Evolutionary conservation across 306 rosid species (phyloP), one percentile per base, ranked within the genome.

Genomic region (Delonix regia): DNA sequence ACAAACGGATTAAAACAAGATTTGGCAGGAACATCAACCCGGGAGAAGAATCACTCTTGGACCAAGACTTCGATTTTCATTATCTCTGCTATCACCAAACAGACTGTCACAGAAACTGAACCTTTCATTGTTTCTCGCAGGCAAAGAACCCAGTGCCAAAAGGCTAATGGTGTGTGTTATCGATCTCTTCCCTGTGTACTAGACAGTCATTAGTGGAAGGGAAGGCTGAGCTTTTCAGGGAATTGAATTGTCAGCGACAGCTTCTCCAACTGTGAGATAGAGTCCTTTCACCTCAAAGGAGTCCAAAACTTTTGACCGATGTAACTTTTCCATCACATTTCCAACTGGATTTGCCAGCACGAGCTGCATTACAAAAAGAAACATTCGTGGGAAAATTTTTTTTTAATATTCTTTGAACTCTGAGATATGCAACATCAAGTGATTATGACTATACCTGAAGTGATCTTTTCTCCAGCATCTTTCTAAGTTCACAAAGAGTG

Each of bases 321-420:
- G 85, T 33, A 89, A 89, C 83, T 91, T 93, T 73, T 93, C 98
- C 89, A 80, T 83, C 81, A 91, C 95, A 76, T 60, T 88, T 55
- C 95, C 98, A 52, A 86, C 90, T 2, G 98, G 98, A 78, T 93
- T 93, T 61, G 87, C 95, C 90, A 93, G 61, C 74, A 89, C 98
- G 78, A 93, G 83, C 98, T 91, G 77, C 87, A 52, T 36, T 1
- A 22, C 4, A 75, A 48, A 63, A 36, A 69, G n/a, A 1, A 49
- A 76, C 0, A 19, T 69, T 42, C 47, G 76, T 19, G 53, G 28
- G 62, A 19, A 70, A 78, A 38, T 28, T 28, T 28, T 9, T 15
- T 16, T 60, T 28, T 4, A 27, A 13, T 56, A 14, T 27, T 28
- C 9, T 27, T 13, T 27, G 7, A 12, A 28, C 45, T 47, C 44